Evolutionary conservation across 2,329 filamentous ascomycete species (phyloP), one percentile per base, ranked within the genome.

Genomic region (Fusarium sp.): DNA sequence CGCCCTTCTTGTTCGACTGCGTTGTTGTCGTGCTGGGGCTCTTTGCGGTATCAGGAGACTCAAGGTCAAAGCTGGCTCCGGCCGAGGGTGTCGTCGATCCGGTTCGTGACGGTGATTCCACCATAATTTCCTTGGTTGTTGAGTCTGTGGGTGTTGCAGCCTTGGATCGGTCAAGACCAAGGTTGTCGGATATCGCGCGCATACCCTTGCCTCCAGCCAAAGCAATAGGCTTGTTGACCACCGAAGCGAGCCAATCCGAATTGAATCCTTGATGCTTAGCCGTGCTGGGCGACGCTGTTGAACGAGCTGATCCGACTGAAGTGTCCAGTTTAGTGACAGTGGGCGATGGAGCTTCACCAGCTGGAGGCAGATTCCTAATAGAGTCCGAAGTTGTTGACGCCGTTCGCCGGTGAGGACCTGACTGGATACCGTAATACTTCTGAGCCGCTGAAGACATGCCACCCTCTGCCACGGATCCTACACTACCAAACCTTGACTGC

Each of bases 121-220:
- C 76, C 11, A 77, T 66, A 27, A 73, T 71, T 30, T 79, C 77
- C 50, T 78, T 79, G 62, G 68, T 77, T 7, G 86, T 84, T 2
- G 86, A 84, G 50, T 91, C 88, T 2, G 77, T 74, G 5, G 88
- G 85, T 1, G 88, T 86, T 2, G 82, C 81, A 40, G 87, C 78
- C 76, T 90, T 90, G 40, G 85, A 85, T 58, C 88, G 87, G 58
- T 90, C 89, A 43, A 87, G 86, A 9, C 87, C 86, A 14, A 91
- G 86, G n/a, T 88, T 90, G 80, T 98, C 96, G 5, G 96, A 98
- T 63, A 95, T 94, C 15, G 95, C 93, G 72, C 96, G 89, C 66
- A 97, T 87, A n/a, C 95, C 94, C 52, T 91, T 89, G 25, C 88
- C 87, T 67, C 87, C 88, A 33, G 84, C 80, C 71, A 87, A 86